Percentiles rank a stretch among this genome's conserved stretches.
phyloP scores from a whole-genome alignment of 2,329 filamentous ascomycete genomes.

The Xylariaceae sp. region DNA sequence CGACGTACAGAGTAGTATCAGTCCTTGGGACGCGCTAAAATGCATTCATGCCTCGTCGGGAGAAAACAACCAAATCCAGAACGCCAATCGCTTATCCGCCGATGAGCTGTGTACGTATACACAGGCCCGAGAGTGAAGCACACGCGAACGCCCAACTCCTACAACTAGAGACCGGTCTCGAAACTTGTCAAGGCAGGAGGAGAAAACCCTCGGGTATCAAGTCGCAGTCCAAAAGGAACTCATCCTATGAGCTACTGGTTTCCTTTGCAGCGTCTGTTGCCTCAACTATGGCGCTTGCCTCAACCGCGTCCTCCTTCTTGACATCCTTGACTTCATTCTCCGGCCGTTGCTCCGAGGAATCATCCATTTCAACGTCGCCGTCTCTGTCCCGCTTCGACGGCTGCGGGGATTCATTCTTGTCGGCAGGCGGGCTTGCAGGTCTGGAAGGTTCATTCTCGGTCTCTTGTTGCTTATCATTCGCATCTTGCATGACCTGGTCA shows the following conservation, averaged over 20 bases:
- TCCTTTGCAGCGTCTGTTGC: slow-evolving; percentile 11
- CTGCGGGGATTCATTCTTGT: slow-evolving; percentile 13
- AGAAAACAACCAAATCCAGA: slow-evolving; percentile 4
- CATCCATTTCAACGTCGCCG: slow-evolving; percentile 49
- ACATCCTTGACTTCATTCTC: slow-evolving; percentile 29
- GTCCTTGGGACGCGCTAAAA: too few species aligned
- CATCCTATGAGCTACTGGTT: slow-evolving; percentile 8
- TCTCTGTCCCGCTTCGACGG: slow-evolving; percentile 39
- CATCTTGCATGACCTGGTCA: slow-evolving; percentile 25
- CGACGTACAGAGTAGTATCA: too few species aligned
- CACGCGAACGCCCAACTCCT: not conserved
- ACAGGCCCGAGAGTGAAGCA: slow-evolving; percentile 2
- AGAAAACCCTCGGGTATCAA: slow-evolving; percentile 6
- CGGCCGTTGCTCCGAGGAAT: slow-evolving; percentile 31
- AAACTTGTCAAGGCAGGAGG: too few species aligned
- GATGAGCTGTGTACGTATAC: slow-evolving; percentile 3
- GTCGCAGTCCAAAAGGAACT: not conserved
- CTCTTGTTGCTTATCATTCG: slow-evolving; percentile 4
- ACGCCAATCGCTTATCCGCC: slow-evolving; percentile 11
- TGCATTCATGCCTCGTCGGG: not conserved
- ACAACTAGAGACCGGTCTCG: too few species aligned
- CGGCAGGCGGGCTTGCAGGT: slow-evolving; percentile 18
- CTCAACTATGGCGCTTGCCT: slow-evolving; percentile 8
- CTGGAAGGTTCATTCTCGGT: slow-evolving; percentile 15
- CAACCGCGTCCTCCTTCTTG: slow-evolving; percentile 12